These are phyloP conservation scores for Kodamaea neixiangensis DNA, from an alignment of 805 yeast genomes.

Conservation along the genomic window DNA sequence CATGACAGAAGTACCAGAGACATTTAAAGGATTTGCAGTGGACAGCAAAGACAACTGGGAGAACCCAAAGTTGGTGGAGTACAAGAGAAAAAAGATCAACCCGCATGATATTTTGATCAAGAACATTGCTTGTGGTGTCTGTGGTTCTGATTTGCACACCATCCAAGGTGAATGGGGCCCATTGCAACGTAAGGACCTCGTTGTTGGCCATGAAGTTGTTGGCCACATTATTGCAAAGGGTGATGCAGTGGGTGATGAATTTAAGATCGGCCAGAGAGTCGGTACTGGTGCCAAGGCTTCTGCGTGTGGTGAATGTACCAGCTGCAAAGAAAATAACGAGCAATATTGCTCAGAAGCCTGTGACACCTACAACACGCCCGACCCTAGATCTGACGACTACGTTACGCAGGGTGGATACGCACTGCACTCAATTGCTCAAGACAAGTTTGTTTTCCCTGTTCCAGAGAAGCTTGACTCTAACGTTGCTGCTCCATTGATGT, in stretches of 20 bases:
- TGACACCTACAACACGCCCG: slow-evolving; percentile 25
- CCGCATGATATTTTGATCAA: slow-evolving; percentile 21
- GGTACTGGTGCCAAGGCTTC: slow-evolving; percentile 75
- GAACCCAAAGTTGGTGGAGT: slow-evolving; percentile 53
- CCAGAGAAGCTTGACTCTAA: slow-evolving; percentile 51
- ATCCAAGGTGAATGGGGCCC: slow-evolving; percentile 54
- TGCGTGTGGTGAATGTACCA: slow-evolving; percentile 48
- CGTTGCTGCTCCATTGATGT: slow-evolving; percentile 69
- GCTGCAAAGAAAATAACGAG: slow-evolving; percentile 25
- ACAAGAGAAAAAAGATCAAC: slow-evolving; percentile 44
- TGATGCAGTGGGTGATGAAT: slow-evolving; percentile 44
- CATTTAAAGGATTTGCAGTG: slow-evolving; percentile 63
- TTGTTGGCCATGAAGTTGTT: slow-evolving; percentile 52
- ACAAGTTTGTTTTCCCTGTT: slow-evolving; percentile 61
- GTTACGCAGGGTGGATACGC: slow-evolving; percentile 73
- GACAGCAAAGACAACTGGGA: slow-evolving; percentile 53
- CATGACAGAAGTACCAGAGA: slow-evolving; percentile 41
- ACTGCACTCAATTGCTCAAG: slow-evolving; percentile 64
- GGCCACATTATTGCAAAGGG: slow-evolving; percentile 55
- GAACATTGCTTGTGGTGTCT: slow-evolving; percentile 41
- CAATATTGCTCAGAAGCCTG: slow-evolving; percentile 37
- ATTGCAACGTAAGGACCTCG: slow-evolving; percentile 31
- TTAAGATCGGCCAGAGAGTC: slow-evolving; percentile 70
- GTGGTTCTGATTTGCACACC: slow-evolving; percentile 61
- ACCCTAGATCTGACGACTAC: slow-evolving; percentile 36